Percentiles rank a stretch among this genome's conserved stretches.
These are phyloP conservation scores for Chenopodium formosanum DNA, from an alignment of 148 eudicot species.

Conservation along the genomic window DNA sequence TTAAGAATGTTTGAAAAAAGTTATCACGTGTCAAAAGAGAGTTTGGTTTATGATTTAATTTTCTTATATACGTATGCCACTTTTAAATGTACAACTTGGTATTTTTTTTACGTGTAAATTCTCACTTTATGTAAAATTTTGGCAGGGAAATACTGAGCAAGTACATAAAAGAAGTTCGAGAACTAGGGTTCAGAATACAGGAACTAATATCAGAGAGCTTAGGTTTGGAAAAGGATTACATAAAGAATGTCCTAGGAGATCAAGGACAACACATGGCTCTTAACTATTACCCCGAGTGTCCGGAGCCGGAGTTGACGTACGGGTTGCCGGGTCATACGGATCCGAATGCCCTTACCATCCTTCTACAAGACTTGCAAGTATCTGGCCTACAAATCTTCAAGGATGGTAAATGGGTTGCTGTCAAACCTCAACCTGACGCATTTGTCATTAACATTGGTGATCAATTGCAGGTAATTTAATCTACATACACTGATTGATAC, in stretches of 20 bases:
- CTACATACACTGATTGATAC: no score
- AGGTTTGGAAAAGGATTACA: slow-evolving; percentile 55
- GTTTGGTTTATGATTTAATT: no score
- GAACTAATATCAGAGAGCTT: slow-evolving; percentile 78
- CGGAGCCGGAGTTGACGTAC: slow-evolving; percentile 79
- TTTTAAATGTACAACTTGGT: no score
- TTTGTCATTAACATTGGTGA: slow-evolving; percentile 92
- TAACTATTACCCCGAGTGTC: slow-evolving; percentile 87
- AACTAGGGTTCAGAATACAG: slow-evolving; percentile 66
- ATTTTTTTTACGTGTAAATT: not conserved
- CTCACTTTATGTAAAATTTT: not conserved
- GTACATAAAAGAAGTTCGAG: slow-evolving; percentile 59
- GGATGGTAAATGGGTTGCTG: slow-evolving; percentile 69
- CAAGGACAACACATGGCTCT: slow-evolving; percentile 97
- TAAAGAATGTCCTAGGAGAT: slow-evolving; percentile 58
- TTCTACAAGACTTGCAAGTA: slow-evolving; percentile 69
- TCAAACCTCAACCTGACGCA: slow-evolving; percentile 71
- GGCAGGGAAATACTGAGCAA: slow-evolving; percentile 58
- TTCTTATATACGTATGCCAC: not conserved
- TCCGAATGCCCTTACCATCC: slow-evolving; percentile 90
- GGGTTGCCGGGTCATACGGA: slow-evolving; percentile 91
- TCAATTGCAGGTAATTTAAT: slow-evolving; percentile 45
- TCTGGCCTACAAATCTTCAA: slow-evolving; percentile 81
- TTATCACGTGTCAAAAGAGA: no score
- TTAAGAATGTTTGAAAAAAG: no score